Evolutionary conservation across 495 filamentous ascomycete genomes (phyloP), one percentile per base, ranked within the genome.

Genomic region (Amphirosellinia nigrospora): DNA sequence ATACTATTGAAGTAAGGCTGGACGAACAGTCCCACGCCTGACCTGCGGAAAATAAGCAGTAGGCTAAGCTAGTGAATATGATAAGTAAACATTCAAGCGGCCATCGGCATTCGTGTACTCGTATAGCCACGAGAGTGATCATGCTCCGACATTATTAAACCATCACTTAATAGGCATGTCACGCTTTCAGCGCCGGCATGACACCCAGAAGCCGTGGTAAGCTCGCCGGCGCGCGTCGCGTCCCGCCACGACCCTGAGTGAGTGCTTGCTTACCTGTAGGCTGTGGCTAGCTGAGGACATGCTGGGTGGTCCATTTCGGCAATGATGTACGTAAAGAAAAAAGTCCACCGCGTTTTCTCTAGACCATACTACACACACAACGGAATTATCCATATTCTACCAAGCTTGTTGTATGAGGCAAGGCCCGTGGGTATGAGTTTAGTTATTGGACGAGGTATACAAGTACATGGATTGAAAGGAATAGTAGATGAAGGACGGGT

Each of bases 201-300:
- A 8, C 11, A 34, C 32, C 21, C 55, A 36, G 3, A 58, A 36
- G 34, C 26, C 36, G 3, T 39, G 56, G n/a, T 39, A 21, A 60
- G 56, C 19, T 26, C 34, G 56, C 36, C 9, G 36, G 56, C 56
- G 56, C 32, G n/a, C n/a, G 21, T 26, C 58, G 58, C 36, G 34
- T 26, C 36, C n/a, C 58, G 58, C 58, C 21, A 61, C 15, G 41
- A 41, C 5, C 36, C 36, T 8, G 10, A 60, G 19, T 28, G n/a
- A n/a, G n/a, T n/a, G n/a, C n/a, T n/a, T n/a, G 58, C 58, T 61
- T 61, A 61, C 36, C 36, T 61, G 56, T 60, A 36, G 58, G 34
- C 36, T 6, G 58, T 61, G 58, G 58, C 58, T 61, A 36, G 58
- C 58, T 61, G 58, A 61, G 13, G 36, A 41, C n/a, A 41, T 41